These are phyloP conservation scores for Botrytis aclada DNA, from an alignment of 2,329 filamentous ascomycete species.

Conservation along the genomic window DNA sequence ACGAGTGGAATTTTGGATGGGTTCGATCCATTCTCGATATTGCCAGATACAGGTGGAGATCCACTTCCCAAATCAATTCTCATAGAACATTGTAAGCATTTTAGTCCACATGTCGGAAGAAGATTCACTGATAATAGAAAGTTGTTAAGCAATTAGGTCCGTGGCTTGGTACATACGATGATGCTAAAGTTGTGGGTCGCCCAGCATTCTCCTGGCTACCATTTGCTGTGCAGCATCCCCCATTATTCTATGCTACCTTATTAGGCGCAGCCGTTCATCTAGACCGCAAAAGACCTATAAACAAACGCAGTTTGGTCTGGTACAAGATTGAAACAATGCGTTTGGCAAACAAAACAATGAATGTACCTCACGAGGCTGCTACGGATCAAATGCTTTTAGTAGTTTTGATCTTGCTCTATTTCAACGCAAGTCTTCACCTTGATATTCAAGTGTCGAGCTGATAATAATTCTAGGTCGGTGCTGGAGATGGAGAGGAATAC, in stretches of 20 bases:
- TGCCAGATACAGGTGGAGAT: constrained; percentile 10
- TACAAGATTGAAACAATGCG: constrained; percentile 29
- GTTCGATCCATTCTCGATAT: constrained; percentile 14
- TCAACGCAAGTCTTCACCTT: constrained; percentile 22
- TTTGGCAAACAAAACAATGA: constrained; percentile 27
- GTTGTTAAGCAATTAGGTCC: constrained; percentile 24
- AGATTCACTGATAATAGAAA: background rate
- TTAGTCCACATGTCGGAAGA: background rate
- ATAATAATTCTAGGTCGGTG: constrained; percentile 23
- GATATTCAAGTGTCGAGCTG: background rate
- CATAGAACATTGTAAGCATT: constrained; percentile 13
- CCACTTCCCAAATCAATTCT: constrained; percentile 13
- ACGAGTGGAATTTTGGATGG: background rate
- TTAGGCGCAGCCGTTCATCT: constrained; percentile 28
- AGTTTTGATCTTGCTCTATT: constrained; percentile 28
- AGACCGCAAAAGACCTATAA: constrained; percentile 22
- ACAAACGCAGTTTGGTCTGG: constrained; percentile 23
- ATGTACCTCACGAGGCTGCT: constrained; percentile 18
- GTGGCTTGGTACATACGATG: constrained; percentile 26
- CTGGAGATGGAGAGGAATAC: constrained; percentile 26
- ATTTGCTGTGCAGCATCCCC: constrained; percentile 24
- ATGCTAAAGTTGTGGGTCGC: constrained; percentile 2
- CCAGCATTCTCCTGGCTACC: constrained; percentile 24
- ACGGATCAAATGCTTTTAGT: constrained; percentile 31
- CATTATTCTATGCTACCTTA: constrained; percentile 29